These are phyloP conservation scores for Tolypocladium capitatum DNA, from an alignment of 2,329 filamentous ascomycete species.

Conservation along the genomic window DNA sequence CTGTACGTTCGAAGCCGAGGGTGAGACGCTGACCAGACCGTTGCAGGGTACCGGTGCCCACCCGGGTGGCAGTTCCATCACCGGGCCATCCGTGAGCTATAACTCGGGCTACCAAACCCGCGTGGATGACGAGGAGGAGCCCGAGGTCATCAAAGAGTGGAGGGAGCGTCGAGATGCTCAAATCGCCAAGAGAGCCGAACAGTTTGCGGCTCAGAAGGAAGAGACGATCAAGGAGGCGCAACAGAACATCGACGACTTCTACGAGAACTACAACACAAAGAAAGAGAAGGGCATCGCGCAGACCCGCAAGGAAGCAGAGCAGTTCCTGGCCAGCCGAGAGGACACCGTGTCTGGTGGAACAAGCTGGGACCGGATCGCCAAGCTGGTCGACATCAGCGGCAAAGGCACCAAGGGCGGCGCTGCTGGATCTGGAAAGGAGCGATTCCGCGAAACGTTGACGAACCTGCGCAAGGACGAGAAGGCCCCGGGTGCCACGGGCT, in stretches of 20 bases:
- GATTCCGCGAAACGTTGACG: slow-evolving; percentile 81
- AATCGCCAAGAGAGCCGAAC: slow-evolving; percentile 71
- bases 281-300: slow-evolving; percentile 87
- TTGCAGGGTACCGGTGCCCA: slow-evolving; percentile 16
- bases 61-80: slow-evolving; percentile 40
- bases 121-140: slow-evolving; percentile 61
- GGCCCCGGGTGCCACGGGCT: slow-evolving; percentile 52
- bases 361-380: slow-evolving; percentile 96
- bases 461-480: slow-evolving; percentile 91
- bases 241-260: slow-evolving; percentile 95
- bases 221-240: slow-evolving; percentile 82
- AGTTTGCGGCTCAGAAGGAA: slow-evolving; percentile 68
- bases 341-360: slow-evolving; percentile 91
- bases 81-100: slow-evolving; percentile 52
- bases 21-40: slow-evolving; percentile 1
- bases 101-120: slow-evolving; percentile 48
- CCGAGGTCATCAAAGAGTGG: slow-evolving; percentile 84
- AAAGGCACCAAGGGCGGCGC: slow-evolving; percentile 82
- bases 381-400: slow-evolving; percentile 91
- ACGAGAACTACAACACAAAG: slow-evolving; percentile 98
- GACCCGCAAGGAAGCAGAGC: slow-evolving; percentile 81
- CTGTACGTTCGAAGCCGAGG: background rate
- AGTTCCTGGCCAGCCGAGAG: slow-evolving; percentile 79
- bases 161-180: slow-evolving; percentile 75
- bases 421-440: slow-evolving; percentile 84